Evolutionary conservation across 768 basidiomycete species (phyloP).

Genomic region (Suillus paluster): DNA sequence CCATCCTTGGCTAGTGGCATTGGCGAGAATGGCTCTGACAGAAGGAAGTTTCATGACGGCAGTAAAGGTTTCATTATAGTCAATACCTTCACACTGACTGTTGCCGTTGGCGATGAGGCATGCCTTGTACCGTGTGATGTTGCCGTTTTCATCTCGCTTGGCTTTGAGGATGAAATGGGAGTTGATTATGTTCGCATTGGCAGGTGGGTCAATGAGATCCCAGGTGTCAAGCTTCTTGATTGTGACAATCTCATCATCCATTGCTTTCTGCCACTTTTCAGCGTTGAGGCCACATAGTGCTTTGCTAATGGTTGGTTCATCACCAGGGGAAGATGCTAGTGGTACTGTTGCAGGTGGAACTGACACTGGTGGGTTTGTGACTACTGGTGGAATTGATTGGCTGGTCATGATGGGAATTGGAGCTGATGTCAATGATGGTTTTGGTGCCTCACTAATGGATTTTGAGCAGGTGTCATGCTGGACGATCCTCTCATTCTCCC

Average conservation of each 20-base stretch:
- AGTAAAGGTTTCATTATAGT: slow-evolving; percentile 39
- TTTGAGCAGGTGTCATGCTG: not conserved
- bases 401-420: no score
- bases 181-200: slow-evolving; percentile 2
- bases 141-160: slow-evolving; percentile 10
- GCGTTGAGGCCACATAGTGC: slow-evolving; percentile 4
- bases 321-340: not conserved
- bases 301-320: slow-evolving; percentile 8
- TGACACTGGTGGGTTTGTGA: no score
- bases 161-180: slow-evolving; percentile 10
- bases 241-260: slow-evolving; percentile 8
- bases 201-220: slow-evolving; percentile 8
- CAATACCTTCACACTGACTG: slow-evolving; percentile 35
- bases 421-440: no score
- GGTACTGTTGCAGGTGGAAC: no score
- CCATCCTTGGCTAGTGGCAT: slow-evolving; percentile 14
- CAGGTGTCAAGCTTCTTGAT: slow-evolving; percentile 5
- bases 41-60: slow-evolving; percentile 25
- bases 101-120: slow-evolving; percentile 42
- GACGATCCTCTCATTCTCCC: slow-evolving; percentile 10
- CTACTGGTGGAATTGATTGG: no score
- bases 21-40: slow-evolving; percentile 4
- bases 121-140: slow-evolving; percentile 27
- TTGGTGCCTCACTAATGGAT: not conserved
- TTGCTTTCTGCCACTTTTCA: not conserved